A percentile compares a stretch with the other conserved stretches of the same genome.
These are phyloP conservation scores for Phytophthora cajani DNA, from an alignment of 352 stramenopile genomes.

Conservation along the genomic window DNA sequence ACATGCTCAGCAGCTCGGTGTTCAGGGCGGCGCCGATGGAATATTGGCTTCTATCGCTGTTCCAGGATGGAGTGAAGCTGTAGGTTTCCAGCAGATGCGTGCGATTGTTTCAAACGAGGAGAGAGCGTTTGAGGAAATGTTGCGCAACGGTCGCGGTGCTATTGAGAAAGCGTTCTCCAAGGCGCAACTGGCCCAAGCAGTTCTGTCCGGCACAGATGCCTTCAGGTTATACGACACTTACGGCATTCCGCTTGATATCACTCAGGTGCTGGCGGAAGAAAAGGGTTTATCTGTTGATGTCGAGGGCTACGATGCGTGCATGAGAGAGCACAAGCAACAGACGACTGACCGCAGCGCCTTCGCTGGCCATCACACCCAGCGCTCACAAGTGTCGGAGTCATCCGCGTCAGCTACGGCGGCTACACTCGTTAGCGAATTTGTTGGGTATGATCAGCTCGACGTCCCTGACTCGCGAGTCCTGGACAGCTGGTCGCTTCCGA, in stretches of 20 bases:
- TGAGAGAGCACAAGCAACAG: constrained; percentile 60
- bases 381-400: constrained; percentile 8
- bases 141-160: constrained; percentile 57
- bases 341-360: constrained; percentile 57
- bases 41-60: constrained; percentile 57
- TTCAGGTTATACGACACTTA: constrained; percentile 83
- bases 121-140: constrained; percentile 76
- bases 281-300: constrained; percentile 63
- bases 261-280: constrained; percentile 68
- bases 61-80: constrained; percentile 45
- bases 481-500: constrained; percentile 36
- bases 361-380: constrained; percentile 30
- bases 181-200: constrained; percentile 9
- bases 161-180: constrained; percentile 68
- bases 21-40: constrained; percentile 40
- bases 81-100: constrained; percentile 65
- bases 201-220: constrained; percentile 58
- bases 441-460: constrained; percentile 63
- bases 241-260: constrained; percentile 83
- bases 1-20: constrained; percentile 67
- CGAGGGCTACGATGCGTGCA: constrained; percentile 52
- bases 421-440: constrained; percentile 44
- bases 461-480: constrained; percentile 48
- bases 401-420: constrained; percentile 5
- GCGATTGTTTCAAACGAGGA: constrained; percentile 79